Evolutionary conservation across 73 alveolate species (phyloP).

Genomic region (Blepharisma japonicum): DNA sequence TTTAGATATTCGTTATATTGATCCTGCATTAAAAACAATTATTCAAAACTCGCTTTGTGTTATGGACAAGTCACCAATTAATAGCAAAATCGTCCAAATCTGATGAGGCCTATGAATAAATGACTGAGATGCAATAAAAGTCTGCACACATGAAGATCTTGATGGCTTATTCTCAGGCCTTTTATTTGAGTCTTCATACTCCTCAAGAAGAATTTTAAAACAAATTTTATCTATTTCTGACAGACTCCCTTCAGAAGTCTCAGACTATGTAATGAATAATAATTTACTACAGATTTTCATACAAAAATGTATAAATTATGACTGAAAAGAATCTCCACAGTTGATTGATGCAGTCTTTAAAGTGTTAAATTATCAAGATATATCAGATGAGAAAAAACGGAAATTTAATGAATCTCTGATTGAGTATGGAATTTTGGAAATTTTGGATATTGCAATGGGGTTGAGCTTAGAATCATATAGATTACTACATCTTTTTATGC

Average conservation of each 20-base stretch:
- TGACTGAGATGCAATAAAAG: neutral
- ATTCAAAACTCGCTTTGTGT: neutral
- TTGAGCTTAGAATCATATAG: neutral
- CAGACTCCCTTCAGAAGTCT: neutral
- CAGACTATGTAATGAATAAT: neutral
- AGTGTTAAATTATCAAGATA: neutral
- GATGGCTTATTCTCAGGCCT: slow-evolving; percentile 5
- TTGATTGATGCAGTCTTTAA: slow-evolving; percentile 11
- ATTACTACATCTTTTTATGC: neutral
- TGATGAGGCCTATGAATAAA: neutral
- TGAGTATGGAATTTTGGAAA: neutral
- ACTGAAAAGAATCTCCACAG: neutral
- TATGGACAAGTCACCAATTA: neutral
- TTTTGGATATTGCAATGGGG: neutral
- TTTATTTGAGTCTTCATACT: neutral
- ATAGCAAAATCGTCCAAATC: neutral
- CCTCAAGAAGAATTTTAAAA: neutral
- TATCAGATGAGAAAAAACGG: neutral
- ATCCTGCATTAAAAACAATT: slow-evolving; percentile 8
- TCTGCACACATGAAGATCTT: neutral
- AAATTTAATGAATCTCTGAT: neutral
- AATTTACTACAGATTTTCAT: neutral
- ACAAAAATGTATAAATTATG: neutral
- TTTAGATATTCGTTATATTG: neutral
- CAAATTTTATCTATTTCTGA: neutral